phyloP scores from a whole-genome alignment of 352 stramenopile genomes.

The Phytophthora multivora region DNA sequence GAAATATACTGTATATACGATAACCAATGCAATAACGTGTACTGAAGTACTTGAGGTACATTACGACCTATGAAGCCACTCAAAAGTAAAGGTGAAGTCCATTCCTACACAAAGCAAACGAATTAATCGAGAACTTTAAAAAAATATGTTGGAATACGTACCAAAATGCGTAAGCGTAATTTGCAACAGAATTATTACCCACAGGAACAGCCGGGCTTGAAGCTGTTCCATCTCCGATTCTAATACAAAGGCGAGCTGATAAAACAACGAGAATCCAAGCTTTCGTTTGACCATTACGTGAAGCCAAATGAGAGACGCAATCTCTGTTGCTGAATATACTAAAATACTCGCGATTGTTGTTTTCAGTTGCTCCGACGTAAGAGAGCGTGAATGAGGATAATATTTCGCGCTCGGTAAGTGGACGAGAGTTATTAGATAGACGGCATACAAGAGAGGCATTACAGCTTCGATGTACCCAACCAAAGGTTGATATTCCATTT shows the following conservation, averaged over 20 bases:
- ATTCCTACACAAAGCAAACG: constrained; percentile 9
- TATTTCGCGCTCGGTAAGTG: constrained; percentile 14
- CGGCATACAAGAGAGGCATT: constrained; percentile 18
- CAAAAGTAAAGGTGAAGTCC: constrained; percentile 16
- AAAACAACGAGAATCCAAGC: constrained; percentile 21
- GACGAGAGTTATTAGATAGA: constrained; percentile 5
- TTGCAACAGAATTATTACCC: constrained; percentile 14
- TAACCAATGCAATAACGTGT: too few species aligned
- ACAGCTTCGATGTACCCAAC: constrained; percentile 15
- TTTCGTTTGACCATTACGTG: constrained; percentile 18
- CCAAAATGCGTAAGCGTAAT: constrained; percentile 15
- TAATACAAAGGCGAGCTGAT: constrained; percentile 11
- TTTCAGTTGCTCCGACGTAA: constrained; percentile 4
- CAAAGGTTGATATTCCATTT: constrained; percentile 18
- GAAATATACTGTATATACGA: too few species aligned
- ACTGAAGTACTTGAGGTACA: too few species aligned
- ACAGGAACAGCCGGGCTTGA: constrained; percentile 16
- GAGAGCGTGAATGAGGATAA: constrained; percentile 10
- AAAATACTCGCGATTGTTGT: constrained; percentile 12
- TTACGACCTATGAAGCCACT: not conserved
- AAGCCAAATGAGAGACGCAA: constrained; percentile 15
- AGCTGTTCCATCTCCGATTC: constrained; percentile 15
- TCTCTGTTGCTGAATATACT: constrained; percentile 1
- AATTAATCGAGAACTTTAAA: not conserved
- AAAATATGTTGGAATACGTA: not conserved